phyloP scores from a whole-genome alignment of 2,329 filamentous ascomycete species.

The Metarhizium anisopliae region DNA sequence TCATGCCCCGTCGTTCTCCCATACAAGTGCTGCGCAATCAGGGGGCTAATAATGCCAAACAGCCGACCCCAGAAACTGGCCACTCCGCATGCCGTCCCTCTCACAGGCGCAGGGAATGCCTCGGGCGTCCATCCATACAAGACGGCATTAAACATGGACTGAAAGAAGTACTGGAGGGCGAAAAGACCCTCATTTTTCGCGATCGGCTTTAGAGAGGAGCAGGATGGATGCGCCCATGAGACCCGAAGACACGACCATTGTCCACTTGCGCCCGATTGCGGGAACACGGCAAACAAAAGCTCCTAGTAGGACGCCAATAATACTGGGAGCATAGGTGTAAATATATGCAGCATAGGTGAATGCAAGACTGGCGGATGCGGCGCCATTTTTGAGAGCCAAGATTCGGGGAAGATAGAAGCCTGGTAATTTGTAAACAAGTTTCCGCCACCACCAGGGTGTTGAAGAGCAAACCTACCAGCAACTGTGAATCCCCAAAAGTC shows the following conservation, averaged over 20 bases:
- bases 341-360: slow-evolving; percentile 44
- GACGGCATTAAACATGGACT: slow-evolving; percentile 28
- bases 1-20: slow-evolving; percentile 15
- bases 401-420: slow-evolving; percentile 38
- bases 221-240: slow-evolving; percentile 38
- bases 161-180: slow-evolving; percentile 35
- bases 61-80: slow-evolving; percentile 51
- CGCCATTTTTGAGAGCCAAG: slow-evolving; percentile 41
- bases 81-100: slow-evolving; percentile 47
- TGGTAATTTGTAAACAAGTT: slow-evolving; percentile 1
- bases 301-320: slow-evolving; percentile 40
- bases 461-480: slow-evolving; percentile 16
- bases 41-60: slow-evolving; percentile 47
- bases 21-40: slow-evolving; percentile 41
- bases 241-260: slow-evolving; percentile 32
- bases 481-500: slow-evolving; percentile 30
- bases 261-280: slow-evolving; percentile 32
- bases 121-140: slow-evolving; percentile 44
- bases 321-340: slow-evolving; percentile 43
- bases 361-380: slow-evolving; percentile 30
- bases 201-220: slow-evolving; percentile 32
- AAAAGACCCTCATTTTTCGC: slow-evolving; percentile 29
- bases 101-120: slow-evolving; percentile 45
- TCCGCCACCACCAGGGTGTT: neutral
- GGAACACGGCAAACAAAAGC: slow-evolving; percentile 30